Percentiles rank a stretch among this genome's conserved stretches.
phyloP scores from a whole-genome alignment of 2,329 filamentous ascomycete species.

The Ophiostoma populinum region DNA sequence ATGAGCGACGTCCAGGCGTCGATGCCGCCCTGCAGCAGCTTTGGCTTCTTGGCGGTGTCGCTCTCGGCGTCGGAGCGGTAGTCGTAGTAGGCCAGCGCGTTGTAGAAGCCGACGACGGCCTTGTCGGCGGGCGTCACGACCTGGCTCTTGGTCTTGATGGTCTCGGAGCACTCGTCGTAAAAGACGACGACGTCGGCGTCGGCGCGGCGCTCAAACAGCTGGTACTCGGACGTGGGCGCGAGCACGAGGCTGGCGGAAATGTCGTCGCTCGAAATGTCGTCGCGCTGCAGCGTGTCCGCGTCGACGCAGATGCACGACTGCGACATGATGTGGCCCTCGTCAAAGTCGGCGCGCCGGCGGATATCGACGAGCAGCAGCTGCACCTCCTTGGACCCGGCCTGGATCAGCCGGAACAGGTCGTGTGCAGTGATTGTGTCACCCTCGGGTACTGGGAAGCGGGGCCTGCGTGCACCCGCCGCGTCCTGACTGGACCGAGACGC shows the following conservation, averaged over 20 bases:
- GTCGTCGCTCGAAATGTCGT: slow-evolving; percentile 44
- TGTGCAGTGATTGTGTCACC: slow-evolving; percentile 45
- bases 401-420: slow-evolving; percentile 54
- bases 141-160: slow-evolving; percentile 24
- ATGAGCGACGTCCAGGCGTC: slow-evolving; percentile 77
- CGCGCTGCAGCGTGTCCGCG: slow-evolving; percentile 52
- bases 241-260: slow-evolving; percentile 53
- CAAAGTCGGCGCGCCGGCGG: slow-evolving; percentile 61
- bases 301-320: slow-evolving; percentile 80
- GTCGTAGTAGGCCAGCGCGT: slow-evolving; percentile 72
- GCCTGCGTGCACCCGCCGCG: slow-evolving; percentile 18
- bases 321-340: slow-evolving; percentile 76
- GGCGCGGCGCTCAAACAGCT: slow-evolving; percentile 53
- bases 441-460: slow-evolving; percentile 31
- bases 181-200: slow-evolving; percentile 79
- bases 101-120: slow-evolving; percentile 55
- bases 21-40: slow-evolving; percentile 65
- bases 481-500: slow-evolving; percentile 4
- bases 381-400: slow-evolving; percentile 31
- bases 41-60: slow-evolving; percentile 36
- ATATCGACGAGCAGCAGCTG: slow-evolving; percentile 74
- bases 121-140: slow-evolving; percentile 17
- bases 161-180: slow-evolving; percentile 56
- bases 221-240: slow-evolving; percentile 56
- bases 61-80: slow-evolving; percentile 21